phyloP scores from a whole-genome alignment of 345 rosid genomes.

The Conringia planisiliqua region DNA sequence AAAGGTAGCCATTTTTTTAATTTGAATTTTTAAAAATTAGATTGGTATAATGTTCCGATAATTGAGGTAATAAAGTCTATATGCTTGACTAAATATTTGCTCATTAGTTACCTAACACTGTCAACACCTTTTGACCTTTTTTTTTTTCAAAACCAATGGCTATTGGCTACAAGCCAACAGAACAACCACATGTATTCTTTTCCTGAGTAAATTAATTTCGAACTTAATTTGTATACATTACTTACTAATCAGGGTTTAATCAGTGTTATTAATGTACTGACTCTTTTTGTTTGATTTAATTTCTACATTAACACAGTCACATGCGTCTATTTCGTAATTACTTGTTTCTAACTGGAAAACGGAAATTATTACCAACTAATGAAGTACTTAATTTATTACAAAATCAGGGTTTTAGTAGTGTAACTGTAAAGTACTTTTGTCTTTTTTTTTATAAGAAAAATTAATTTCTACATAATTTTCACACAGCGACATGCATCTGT shows the following conservation, averaged over 20 bases:
- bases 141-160: background rate
- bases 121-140: constrained; percentile 18
- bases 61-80: constrained; percentile 22
- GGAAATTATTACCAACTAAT: background rate
- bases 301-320: background rate
- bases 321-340: background rate
- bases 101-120: background rate
- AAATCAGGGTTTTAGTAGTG: background rate
- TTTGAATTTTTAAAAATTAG: background rate
- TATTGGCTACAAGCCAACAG: constrained; percentile 7
- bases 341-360: background rate
- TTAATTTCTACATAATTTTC: background rate
- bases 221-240: background rate
- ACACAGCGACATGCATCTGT: constrained; percentile 13
- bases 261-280: background rate
- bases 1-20: background rate
- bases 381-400: background rate
- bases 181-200: constrained; percentile 24
- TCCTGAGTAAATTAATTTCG: background rate
- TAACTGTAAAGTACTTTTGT: background rate
- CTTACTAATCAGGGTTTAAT: background rate
- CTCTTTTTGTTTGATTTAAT: background rate
- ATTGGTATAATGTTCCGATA: constrained; percentile 8
- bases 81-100: constrained; percentile 12
- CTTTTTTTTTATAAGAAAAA: background rate